Conservation (phyloP, 257 asterid genomes). For the Oldenlandia corymbosa region DNA sequence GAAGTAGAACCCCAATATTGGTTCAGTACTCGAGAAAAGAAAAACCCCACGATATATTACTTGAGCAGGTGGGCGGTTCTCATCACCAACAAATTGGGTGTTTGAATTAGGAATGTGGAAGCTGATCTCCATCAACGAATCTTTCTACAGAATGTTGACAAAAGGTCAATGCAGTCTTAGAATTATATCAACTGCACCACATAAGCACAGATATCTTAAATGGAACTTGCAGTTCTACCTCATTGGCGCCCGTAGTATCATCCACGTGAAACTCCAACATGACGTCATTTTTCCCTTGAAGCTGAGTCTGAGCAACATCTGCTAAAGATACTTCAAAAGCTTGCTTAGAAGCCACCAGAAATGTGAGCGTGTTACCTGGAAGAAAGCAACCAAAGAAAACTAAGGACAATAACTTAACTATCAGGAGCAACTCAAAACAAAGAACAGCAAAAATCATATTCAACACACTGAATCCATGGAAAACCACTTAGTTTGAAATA, state of each 20-base stretch:
- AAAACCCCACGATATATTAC: slow-evolving; percentile 33
- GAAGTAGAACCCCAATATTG: neutral
- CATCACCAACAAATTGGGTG: slow-evolving; percentile 92
- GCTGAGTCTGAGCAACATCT: slow-evolving; percentile 95
- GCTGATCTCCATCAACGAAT: slow-evolving; percentile 94
- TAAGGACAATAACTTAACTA: neutral
- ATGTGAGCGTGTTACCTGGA: slow-evolving; percentile 75
- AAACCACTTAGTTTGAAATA: neutral
- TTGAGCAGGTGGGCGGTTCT: slow-evolving; percentile 80
- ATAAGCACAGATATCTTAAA: slow-evolving; percentile 2
- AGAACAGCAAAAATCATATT: neutral
- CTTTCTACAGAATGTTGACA: slow-evolving; percentile 52
- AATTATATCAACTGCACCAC: neutral
- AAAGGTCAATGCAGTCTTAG: neutral
- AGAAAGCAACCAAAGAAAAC: neutral
- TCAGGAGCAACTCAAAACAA: neutral
- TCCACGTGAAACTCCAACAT: slow-evolving; percentile 93
- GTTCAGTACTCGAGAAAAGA: neutral
- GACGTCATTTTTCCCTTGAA: slow-evolving; percentile 95
- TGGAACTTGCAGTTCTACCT: slow-evolving; percentile 37
- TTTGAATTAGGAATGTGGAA: slow-evolving; percentile 90
- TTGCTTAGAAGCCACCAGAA: slow-evolving; percentile 80
- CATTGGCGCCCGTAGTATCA: slow-evolving; percentile 93
- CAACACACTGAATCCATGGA: neutral
- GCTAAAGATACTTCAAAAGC: slow-evolving; percentile 93